These are phyloP conservation scores for Claviceps spartinae DNA, from an alignment of 2,329 filamentous ascomycete genomes.

Conservation along the genomic window DNA sequence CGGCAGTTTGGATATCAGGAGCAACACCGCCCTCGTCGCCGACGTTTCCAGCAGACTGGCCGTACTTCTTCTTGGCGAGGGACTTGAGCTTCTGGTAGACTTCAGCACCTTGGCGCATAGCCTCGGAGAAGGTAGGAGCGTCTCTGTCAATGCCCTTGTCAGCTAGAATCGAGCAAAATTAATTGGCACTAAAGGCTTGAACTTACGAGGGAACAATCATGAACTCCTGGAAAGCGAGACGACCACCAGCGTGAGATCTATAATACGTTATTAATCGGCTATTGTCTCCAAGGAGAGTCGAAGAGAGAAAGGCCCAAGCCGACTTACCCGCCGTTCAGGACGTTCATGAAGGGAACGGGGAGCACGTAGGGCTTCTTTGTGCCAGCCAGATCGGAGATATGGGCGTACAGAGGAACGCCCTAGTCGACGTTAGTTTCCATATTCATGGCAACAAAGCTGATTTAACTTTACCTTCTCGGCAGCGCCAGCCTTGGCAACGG, in stretches of 20 bases:
- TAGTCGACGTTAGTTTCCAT: conserved; percentile 13
- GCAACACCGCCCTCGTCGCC: conserved; percentile 99
- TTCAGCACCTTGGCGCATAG: conserved; percentile 89
- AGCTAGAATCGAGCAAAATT: conserved; percentile 5
- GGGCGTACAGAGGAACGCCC: conserved; percentile 74
- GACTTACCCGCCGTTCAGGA: conserved; percentile 60
- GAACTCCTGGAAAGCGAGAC: conserved; percentile 90
- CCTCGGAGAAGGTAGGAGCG: conserved; percentile 87
- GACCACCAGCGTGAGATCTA: conserved; percentile 90
- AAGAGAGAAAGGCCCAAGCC: not conserved
- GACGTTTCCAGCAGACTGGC: conserved; percentile 96
- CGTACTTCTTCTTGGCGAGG: conserved; percentile 98
- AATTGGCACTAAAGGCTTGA: conserved; percentile 7
- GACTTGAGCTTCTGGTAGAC: conserved; percentile 97
- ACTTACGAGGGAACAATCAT: conserved; percentile 78
- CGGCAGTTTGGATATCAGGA: conserved; percentile 92
- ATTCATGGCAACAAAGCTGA: not conserved
- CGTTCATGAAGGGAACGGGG: conserved; percentile 87
- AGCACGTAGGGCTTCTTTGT: conserved; percentile 89
- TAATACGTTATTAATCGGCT: not conserved
- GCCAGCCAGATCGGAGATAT: conserved; percentile 75
- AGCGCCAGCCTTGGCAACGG: conserved; percentile 76
- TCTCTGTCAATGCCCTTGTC: conserved; percentile 31
- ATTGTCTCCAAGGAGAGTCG: not conserved
- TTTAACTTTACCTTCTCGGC: conserved; percentile 56